Conservation (phyloP, 306 rosid genomes). For the Quercus wislizeni region DNA sequence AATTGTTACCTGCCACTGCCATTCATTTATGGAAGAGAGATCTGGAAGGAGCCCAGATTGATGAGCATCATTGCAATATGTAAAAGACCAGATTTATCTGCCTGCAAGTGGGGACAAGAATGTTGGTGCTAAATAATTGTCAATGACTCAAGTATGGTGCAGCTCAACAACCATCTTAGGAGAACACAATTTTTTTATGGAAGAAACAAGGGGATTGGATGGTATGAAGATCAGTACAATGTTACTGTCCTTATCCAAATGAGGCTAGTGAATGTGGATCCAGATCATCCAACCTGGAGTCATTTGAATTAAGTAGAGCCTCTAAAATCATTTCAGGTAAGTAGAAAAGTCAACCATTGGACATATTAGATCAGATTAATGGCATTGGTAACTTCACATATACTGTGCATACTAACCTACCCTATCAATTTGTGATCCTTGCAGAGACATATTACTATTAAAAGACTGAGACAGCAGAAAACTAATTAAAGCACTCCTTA, state of each 20-base stretch:
- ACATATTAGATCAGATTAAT: not conserved
- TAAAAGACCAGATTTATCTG: slow-evolving; percentile 6
- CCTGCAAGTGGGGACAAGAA: slow-evolving; percentile 25
- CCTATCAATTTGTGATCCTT: not conserved
- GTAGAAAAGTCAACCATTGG: not conserved
- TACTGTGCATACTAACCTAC: not conserved
- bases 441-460: too few species aligned
- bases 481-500: too few species aligned
- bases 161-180: not conserved
- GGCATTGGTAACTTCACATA: not conserved
- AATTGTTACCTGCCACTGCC: not conserved
- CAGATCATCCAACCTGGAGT: slow-evolving; percentile 5
- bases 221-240: slow-evolving; percentile 17
- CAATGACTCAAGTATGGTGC: not conserved
- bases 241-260: slow-evolving; percentile 18
- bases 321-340: not conserved
- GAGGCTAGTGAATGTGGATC: slow-evolving; percentile 25
- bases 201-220: slow-evolving; percentile 5
- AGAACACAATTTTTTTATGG: not conserved
- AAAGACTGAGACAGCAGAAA: too few species aligned
- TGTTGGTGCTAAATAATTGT: slow-evolving; percentile 10
- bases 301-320: not conserved
- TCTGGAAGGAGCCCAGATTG: slow-evolving; percentile 30
- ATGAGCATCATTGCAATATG: slow-evolving; percentile 1
- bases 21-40: slow-evolving; percentile 14